Conservation (phyloP, 176 grass and related monocot species). For the Bolboschoenus planiculmis region DNA sequence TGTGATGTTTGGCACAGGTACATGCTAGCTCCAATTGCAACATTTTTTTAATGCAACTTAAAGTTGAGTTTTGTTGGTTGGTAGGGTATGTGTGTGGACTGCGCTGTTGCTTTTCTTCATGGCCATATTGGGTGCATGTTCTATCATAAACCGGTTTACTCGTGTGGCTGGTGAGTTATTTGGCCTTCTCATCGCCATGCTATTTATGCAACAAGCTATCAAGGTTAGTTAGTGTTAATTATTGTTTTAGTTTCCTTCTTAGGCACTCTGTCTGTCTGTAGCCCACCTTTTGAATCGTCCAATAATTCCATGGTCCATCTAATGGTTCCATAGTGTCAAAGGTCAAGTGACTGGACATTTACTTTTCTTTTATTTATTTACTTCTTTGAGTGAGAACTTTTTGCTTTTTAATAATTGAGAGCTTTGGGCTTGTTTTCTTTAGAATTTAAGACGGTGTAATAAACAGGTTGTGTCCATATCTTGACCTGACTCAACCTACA, state of each 20-base stretch:
- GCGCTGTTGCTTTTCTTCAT: constrained; percentile 71
- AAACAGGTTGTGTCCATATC: background rate
- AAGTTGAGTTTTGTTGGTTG: no score
- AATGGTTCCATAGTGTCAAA: background rate
- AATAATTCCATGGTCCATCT: background rate
- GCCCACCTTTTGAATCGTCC: background rate
- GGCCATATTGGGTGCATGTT: constrained; percentile 71
- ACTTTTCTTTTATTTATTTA: background rate
- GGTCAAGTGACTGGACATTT: background rate
- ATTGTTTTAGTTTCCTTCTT: constrained; percentile 3
- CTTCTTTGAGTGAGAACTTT: background rate
- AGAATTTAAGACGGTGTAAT: background rate
- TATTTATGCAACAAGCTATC: constrained; percentile 99
- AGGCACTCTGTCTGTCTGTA: background rate
- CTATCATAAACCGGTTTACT: constrained; percentile 92
- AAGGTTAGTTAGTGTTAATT: constrained; percentile 45
- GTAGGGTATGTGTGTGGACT: constrained; percentile 94
- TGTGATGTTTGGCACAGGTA: no score
- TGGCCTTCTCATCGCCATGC: constrained; percentile 95
- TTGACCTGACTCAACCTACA: background rate
- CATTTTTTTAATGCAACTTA: constrained; percentile 6
- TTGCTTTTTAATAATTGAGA: background rate
- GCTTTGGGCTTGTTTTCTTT: background rate
- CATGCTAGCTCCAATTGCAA: background rate
- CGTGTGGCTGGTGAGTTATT: constrained; percentile 93